A percentile compares a stretch with the other conserved stretches of the same genome.
Conservation (phyloP, 2,329 filamentous ascomycete species). For the Capronia epimyces region DNA sequence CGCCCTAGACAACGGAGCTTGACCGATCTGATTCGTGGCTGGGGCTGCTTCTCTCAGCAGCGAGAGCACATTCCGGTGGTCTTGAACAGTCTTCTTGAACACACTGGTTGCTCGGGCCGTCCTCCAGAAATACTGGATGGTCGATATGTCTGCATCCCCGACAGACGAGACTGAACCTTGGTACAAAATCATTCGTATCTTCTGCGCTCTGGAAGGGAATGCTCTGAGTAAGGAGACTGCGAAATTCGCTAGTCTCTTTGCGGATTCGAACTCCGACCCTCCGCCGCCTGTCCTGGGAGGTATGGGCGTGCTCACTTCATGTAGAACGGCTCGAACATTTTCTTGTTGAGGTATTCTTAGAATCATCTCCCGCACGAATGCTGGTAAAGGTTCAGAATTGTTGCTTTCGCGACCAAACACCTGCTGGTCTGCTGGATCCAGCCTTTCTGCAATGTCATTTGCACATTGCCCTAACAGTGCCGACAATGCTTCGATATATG, state of each 20-base stretch:
- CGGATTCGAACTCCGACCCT: conserved; percentile 48
- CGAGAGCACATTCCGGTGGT: conserved; percentile 54
- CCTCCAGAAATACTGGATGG: conserved; percentile 81
- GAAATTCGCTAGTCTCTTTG: conserved; percentile 75
- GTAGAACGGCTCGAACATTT: conserved; percentile 18
- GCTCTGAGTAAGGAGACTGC: conserved; percentile 78
- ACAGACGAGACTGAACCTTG: conserved; percentile 53
- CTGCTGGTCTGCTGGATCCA: conserved; percentile 38
- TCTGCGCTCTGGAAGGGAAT: conserved; percentile 74
- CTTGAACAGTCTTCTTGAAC: conserved; percentile 52
- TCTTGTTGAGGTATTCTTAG: conserved; percentile 48
- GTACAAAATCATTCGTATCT: conserved; percentile 92
- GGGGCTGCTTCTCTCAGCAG: conserved; percentile 45
- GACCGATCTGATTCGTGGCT: conserved; percentile 39
- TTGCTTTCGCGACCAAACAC: conserved; percentile 23
- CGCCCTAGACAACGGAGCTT: conserved; percentile 25
- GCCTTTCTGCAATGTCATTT: conserved; percentile 47
- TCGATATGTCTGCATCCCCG: conserved; percentile 48
- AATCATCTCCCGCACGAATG: conserved; percentile 62
- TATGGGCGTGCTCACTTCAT: conserved; percentile 18
- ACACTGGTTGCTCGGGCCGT: conserved; percentile 54
- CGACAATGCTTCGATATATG: conserved; percentile 53
- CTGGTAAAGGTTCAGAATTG: conserved; percentile 35
- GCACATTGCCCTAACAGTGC: conserved; percentile 53
- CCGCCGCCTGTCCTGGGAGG: conserved; percentile 28